Percentiles rank a stretch among this genome's conserved stretches.
phyloP scores from a whole-genome alignment of 805 yeast species.

The Nadsonia fulvescens region DNA sequence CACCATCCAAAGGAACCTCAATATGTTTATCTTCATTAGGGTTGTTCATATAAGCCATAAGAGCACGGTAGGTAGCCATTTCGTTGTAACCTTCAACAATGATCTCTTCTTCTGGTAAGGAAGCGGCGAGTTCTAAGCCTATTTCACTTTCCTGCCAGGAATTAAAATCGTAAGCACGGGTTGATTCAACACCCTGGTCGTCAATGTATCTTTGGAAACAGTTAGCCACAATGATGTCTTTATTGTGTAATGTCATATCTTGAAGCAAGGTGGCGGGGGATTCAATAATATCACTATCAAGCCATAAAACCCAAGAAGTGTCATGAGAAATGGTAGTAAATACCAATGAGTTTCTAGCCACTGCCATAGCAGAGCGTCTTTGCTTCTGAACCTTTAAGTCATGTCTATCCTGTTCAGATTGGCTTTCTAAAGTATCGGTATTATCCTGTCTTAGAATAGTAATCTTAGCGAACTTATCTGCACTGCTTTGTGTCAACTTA shows the following conservation, averaged over 20 bases:
- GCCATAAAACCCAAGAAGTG: slow-evolving; percentile 92
- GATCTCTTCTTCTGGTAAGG: slow-evolving; percentile 73
- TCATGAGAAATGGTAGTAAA: slow-evolving; percentile 79
- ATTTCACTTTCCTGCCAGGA: slow-evolving; percentile 68
- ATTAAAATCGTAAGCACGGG: slow-evolving; percentile 87
- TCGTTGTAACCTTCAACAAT: slow-evolving; percentile 89
- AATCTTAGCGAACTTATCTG: slow-evolving; percentile 60
- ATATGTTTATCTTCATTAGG: slow-evolving; percentile 44
- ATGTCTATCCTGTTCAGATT: slow-evolving; percentile 77
- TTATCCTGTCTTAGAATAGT: slow-evolving; percentile 91
- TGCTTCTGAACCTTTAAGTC: slow-evolving; percentile 74
- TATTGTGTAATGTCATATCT: slow-evolving; percentile 71
- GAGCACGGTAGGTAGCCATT: slow-evolving; percentile 80
- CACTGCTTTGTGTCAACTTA: slow-evolving; percentile 47
- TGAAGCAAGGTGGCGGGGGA: slow-evolving; percentile 70
- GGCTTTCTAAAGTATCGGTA: slow-evolving; percentile 48
- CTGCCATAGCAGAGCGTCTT: slow-evolving; percentile 79
- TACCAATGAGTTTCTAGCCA: slow-evolving; percentile 80
- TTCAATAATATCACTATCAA: slow-evolving; percentile 88
- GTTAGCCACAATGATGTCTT: slow-evolving; percentile 80
- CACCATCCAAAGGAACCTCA: slow-evolving; percentile 85
- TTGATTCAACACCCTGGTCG: slow-evolving; percentile 33
- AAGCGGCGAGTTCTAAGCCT: slow-evolving; percentile 56
- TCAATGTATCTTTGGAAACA: slow-evolving; percentile 73
- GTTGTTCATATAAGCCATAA: slow-evolving; percentile 82